These are phyloP conservation scores for Phialemoniopsis sp. DNA, from an alignment of 2,329 filamentous ascomycete genomes.

Conservation along the genomic window DNA sequence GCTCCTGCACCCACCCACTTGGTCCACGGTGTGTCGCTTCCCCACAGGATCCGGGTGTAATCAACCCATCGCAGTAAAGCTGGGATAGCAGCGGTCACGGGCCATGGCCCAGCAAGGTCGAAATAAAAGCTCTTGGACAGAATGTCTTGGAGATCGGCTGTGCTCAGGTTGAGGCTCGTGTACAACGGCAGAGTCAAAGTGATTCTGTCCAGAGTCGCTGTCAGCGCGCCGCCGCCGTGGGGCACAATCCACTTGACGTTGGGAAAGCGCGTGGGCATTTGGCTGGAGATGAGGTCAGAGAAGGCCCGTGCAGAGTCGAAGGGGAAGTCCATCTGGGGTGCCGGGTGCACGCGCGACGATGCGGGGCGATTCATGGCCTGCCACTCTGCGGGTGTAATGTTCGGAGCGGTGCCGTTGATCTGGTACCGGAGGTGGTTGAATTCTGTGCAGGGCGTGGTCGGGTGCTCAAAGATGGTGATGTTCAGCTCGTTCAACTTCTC, in stretches of 20 bases:
- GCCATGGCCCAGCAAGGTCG: constrained; percentile 19
- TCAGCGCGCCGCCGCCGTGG: constrained; percentile 4
- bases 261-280: constrained; percentile 1
- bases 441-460: constrained; percentile 40
- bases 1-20: constrained; percentile 4
- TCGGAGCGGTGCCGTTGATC: constrained; percentile 5
- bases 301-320: constrained; percentile 14
- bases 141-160: constrained; percentile 21
- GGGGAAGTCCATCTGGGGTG: constrained; percentile 13
- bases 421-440: constrained; percentile 4
- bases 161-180: constrained; percentile 13
- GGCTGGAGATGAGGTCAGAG: constrained; percentile 7
- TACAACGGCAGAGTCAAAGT: constrained; percentile 1
- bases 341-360: constrained; percentile 8
- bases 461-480: constrained; percentile 50
- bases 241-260: constrained; percentile 4
- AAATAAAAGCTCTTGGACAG: constrained; percentile 15
- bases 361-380: constrained; percentile 11
- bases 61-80: constrained; percentile 15
- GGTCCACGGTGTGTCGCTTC: constrained; percentile 16
- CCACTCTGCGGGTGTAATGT: constrained; percentile 7
- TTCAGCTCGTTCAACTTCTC: constrained; percentile 38
- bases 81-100: constrained; percentile 11
- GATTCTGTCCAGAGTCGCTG: constrained; percentile 2
- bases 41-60: constrained; percentile 13